Evolutionary conservation across 2,329 filamentous ascomycete species (phyloP).

Genomic region (Pseudophaeomoniella oleicola): DNA sequence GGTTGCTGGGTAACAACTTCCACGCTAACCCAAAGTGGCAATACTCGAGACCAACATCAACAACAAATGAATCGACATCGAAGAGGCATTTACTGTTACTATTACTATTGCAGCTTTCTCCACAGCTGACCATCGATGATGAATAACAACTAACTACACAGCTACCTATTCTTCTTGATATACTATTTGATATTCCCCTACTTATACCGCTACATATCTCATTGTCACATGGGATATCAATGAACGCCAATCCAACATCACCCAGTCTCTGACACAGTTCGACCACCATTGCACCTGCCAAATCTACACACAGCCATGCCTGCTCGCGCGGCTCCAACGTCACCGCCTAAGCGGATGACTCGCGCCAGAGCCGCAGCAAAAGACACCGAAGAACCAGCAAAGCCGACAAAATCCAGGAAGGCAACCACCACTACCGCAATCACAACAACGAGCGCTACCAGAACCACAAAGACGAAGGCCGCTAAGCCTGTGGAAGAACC

Average conservation of each 20-base stretch:
- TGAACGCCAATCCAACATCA: not conserved
- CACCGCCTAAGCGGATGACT: slow-evolving; percentile 17
- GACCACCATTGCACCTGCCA: not conserved
- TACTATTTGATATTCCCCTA: not conserved
- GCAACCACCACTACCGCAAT: slow-evolving; percentile 6
- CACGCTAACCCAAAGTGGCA: too few species aligned
- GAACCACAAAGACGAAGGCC: slow-evolving; percentile 8
- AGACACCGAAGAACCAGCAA: slow-evolving; percentile 7
- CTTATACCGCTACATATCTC: not conserved
- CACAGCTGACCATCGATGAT: too few species aligned
- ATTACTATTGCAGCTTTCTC: too few species aligned
- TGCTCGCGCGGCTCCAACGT: slow-evolving; percentile 9
- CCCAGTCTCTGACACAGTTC: not conserved
- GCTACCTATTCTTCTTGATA: slow-evolving; percentile 1
- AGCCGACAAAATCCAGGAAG: slow-evolving; percentile 6
- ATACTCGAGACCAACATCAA: too few species aligned
- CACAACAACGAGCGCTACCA: too few species aligned
- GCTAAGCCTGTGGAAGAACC: slow-evolving; percentile 10
- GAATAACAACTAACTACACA: too few species aligned
- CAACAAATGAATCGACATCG: too few species aligned
- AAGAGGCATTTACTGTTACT: too few species aligned
- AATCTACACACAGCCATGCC: slow-evolving; percentile 7
- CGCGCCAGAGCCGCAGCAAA: slow-evolving; percentile 16
- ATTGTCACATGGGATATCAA: not conserved
- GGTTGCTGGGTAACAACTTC: too few species aligned